Evolutionary conservation across 257 asterid species (phyloP).

Genomic region (Rubia yunnanensis): DNA sequence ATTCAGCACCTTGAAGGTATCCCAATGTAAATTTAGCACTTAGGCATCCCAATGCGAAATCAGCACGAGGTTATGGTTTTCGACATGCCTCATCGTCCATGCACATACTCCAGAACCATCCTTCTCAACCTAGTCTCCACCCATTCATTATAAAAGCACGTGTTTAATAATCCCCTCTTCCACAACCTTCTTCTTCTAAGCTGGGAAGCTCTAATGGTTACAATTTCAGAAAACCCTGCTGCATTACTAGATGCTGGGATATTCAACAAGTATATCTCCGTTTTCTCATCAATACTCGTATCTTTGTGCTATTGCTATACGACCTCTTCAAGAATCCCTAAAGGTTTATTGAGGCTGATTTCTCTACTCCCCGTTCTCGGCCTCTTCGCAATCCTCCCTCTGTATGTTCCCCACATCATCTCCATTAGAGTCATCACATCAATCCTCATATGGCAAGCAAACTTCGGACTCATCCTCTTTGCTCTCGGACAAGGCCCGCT

Average conservation of each 20-base stretch:
- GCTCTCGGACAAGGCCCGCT: slow-evolving; percentile 32
- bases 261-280: slow-evolving; percentile 21
- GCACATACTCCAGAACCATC: not conserved
- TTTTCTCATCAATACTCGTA: slow-evolving; percentile 18
- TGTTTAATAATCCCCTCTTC: not conserved
- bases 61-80: too few species aligned
- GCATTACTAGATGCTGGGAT: slow-evolving; percentile 27
- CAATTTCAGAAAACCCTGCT: not conserved
- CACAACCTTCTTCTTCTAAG: too few species aligned
- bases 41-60: not conserved
- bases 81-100: too few species aligned
- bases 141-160: not conserved
- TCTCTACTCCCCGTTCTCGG: slow-evolving; percentile 37
- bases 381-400: slow-evolving; percentile 35
- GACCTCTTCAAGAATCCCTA: slow-evolving; percentile 29
- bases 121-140: not conserved
- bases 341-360: slow-evolving; percentile 31
- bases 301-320: slow-evolving; percentile 31
- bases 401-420: slow-evolving; percentile 26
- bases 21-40: not conserved
- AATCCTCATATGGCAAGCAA: slow-evolving; percentile 53
- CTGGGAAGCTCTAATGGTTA: too few species aligned
- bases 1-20: not conserved
- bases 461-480: slow-evolving; percentile 24
- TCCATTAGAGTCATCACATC: slow-evolving; percentile 29